Evolutionary conservation across 441 rosid genomes (phyloP).

Genomic region (Biscutella auriculata): DNA sequence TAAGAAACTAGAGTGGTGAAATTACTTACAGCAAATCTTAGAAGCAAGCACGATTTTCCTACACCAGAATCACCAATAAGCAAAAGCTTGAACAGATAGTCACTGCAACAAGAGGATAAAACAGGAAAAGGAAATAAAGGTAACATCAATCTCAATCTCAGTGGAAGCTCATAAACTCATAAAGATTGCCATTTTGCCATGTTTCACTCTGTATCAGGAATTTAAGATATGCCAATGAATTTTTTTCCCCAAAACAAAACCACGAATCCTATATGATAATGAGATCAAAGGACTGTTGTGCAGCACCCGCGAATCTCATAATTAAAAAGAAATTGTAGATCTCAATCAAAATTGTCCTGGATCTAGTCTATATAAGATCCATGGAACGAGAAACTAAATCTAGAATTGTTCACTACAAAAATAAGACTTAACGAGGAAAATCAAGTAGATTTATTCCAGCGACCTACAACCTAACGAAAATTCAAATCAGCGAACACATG

Average conservation of each 20-base stretch:
- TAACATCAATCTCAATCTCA: background rate
- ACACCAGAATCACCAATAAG: constrained; percentile 78
- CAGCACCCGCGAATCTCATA: background rate
- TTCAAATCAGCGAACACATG: background rate
- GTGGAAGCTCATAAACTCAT: background rate
- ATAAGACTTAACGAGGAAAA: background rate
- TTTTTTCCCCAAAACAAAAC: background rate
- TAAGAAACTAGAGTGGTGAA: background rate
- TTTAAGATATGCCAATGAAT: background rate
- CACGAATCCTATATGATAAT: background rate
- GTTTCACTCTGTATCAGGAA: background rate
- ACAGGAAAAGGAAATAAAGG: background rate
- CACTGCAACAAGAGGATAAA: constrained; percentile 21
- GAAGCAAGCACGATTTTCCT: constrained; percentile 82
- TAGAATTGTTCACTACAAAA: background rate
- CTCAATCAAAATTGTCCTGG: background rate
- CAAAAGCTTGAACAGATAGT: constrained; percentile 74
- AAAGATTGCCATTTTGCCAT: background rate
- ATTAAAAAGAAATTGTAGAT: constrained; percentile 1
- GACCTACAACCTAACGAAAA: background rate
- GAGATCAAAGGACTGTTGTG: background rate
- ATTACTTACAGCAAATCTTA: constrained; percentile 58
- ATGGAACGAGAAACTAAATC: background rate
- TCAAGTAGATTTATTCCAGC: background rate
- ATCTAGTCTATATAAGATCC: constrained; percentile 7